Percentiles rank a stretch among this genome's conserved stretches.
phyloP scores from a whole-genome alignment of 2,329 filamentous ascomycete species.

The Alternaria gansuensis region DNA sequence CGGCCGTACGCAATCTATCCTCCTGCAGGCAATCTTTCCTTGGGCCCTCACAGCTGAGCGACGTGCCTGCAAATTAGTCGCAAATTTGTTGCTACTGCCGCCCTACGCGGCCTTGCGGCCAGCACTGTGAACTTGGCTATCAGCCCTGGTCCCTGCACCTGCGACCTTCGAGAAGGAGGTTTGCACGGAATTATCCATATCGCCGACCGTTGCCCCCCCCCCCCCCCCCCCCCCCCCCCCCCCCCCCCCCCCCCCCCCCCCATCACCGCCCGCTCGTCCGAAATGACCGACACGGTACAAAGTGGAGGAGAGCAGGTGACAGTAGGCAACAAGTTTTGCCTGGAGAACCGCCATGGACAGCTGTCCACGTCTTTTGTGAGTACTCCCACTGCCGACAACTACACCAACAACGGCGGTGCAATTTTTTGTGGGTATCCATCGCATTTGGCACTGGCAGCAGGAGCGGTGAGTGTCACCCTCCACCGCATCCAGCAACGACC shows the following conservation, averaged over 20 bases:
- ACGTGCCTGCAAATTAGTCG: conserved; percentile 12
- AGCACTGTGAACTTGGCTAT: conserved; percentile 3
- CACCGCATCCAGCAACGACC: conserved; percentile 6
- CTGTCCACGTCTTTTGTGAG: conserved; percentile 12
- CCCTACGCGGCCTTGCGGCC: conserved; percentile 29
- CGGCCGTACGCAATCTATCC: conserved; percentile 10
- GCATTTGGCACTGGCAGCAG: conserved; percentile 17
- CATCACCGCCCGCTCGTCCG: conserved; percentile 10
- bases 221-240: conserved; percentile 2
- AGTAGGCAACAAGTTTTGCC: conserved; percentile 6
- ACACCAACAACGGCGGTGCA: conserved; percentile 18
- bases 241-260: conserved; percentile 2
- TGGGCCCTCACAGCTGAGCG: conserved; percentile 12
- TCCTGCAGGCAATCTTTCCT: conserved; percentile 6
- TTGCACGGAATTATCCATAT: conserved; percentile 30
- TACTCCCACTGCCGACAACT: conserved; percentile 15
- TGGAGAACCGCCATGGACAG: conserved; percentile 15
- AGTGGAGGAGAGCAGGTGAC: conserved; percentile 12
- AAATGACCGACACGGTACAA: conserved; percentile 15
- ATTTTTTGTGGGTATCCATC: conserved; percentile 22
- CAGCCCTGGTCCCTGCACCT: conserved; percentile 33
- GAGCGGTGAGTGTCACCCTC: conserved; percentile 21
- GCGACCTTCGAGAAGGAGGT: conserved; percentile 35
- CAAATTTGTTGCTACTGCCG: conserved; percentile 14
- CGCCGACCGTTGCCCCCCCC: conserved; percentile 26